Percentiles rank a stretch among this genome's conserved stretches.
These are phyloP conservation scores for Phaseolus coccineus DNA, from an alignment of 331 rosid genomes.

Conservation along the genomic window DNA sequence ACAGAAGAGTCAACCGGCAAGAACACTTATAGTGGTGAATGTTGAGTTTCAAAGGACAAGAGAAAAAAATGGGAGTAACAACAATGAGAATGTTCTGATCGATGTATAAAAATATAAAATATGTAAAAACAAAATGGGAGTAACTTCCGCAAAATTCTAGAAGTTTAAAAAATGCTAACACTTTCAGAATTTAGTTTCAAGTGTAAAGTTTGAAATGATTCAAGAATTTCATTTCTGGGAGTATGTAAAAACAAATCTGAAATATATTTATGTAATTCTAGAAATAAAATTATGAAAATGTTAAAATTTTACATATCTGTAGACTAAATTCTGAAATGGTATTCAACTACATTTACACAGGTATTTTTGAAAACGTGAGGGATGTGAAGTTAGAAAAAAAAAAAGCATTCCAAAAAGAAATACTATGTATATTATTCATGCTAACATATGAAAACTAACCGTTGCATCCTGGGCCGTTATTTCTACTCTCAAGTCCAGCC, in stretches of 20 bases:
- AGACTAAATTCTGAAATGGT: neutral
- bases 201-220: neutral
- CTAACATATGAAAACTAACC: slow-evolving; percentile 57
- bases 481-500: slow-evolving; percentile 88
- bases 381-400: neutral
- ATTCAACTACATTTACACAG: neutral
- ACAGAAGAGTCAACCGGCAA: too few relatives aligned
- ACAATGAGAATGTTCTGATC: neutral
- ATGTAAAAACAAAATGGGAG: too few relatives aligned
- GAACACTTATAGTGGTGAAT: too few relatives aligned
- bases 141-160: neutral
- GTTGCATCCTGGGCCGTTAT: slow-evolving; percentile 87
- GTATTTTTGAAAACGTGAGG: neutral
- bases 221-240: neutral
- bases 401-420: neutral
- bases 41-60: too few relatives aligned
- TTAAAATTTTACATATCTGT: too few relatives aligned
- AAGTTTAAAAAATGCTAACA: neutral
- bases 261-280: too few relatives aligned
- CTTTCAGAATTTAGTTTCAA: neutral
- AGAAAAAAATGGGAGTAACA: too few relatives aligned
- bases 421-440: neutral
- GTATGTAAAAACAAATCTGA: neutral
- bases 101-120: neutral
- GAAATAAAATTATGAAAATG: too few relatives aligned